Percentiles rank a stretch among this genome's conserved stretches.
These are phyloP conservation scores for Alisma plantagoaquatica DNA, from an alignment of 106 monocot species.

Conservation along the genomic window DNA sequence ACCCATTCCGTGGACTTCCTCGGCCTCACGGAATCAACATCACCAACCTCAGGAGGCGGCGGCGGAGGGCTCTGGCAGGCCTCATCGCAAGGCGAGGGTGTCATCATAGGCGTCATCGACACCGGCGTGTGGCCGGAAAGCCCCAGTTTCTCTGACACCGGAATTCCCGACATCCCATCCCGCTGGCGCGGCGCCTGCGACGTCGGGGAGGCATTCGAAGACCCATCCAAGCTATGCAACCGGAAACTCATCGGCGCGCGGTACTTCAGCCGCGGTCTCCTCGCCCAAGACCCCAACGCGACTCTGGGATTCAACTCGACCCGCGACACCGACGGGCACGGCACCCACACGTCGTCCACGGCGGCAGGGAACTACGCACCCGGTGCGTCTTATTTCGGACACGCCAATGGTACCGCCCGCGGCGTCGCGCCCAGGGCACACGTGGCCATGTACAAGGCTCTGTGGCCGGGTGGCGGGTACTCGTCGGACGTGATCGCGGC, in stretches of 20 bases:
- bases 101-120: conserved; percentile 49
- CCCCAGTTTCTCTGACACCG: conserved; percentile 35
- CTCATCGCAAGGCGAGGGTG: conserved; percentile 24
- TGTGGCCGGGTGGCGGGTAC: conserved; percentile 30
- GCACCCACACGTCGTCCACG: conserved; percentile 86
- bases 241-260: conserved; percentile 61
- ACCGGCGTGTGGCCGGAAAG: conserved; percentile 60
- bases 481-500: conserved; percentile 55
- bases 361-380: conserved; percentile 34
- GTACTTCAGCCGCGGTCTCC: conserved; percentile 37
- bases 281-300: conserved; percentile 19
- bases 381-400: conserved; percentile 44
- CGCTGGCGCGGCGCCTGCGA: conserved; percentile 53
- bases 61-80: conserved; percentile 36
- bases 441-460: conserved; percentile 55
- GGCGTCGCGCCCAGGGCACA: conserved; percentile 57
- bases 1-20: conserved; percentile 50
- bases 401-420: conserved; percentile 33
- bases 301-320: conserved; percentile 31
- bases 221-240: conserved; percentile 31
- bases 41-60: too few species aligned
- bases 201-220: conserved; percentile 18
- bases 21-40: conserved; percentile 14
- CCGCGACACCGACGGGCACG: conserved; percentile 61
- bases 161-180: conserved; percentile 22